These are phyloP conservation scores for Curvularia sp. DNA, from an alignment of 2,329 filamentous ascomycete genomes.

Conservation along the genomic window DNA sequence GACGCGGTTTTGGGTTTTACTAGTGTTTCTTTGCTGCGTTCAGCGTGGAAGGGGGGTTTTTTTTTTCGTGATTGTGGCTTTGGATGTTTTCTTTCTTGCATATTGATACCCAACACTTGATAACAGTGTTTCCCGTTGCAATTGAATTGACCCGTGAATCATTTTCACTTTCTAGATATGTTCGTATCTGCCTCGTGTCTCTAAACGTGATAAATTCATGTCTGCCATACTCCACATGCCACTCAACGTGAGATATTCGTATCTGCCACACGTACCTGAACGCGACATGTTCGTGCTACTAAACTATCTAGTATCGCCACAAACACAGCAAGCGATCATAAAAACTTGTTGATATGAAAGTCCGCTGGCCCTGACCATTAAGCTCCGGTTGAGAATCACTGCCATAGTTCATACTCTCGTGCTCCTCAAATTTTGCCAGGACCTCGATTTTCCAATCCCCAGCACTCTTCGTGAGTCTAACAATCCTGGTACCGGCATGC, in stretches of 20 bases:
- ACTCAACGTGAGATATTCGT: too few relatives aligned
- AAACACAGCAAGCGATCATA: constrained; percentile 75
- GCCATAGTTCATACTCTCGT: constrained; percentile 95
- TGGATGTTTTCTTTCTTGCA: too few relatives aligned
- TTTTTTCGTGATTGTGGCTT: too few relatives aligned
- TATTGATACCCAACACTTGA: too few relatives aligned
- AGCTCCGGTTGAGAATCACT: constrained; percentile 68
- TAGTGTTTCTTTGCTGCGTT: too few relatives aligned
- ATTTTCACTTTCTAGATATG: background rate
- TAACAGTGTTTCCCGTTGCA: too few relatives aligned
- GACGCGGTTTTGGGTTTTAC: too few relatives aligned
- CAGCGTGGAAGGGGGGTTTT: too few relatives aligned
- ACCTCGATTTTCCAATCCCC: constrained; percentile 67
- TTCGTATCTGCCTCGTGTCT: background rate
- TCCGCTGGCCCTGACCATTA: constrained; percentile 36
- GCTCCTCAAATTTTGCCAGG: constrained; percentile 77
- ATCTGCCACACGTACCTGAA: too few relatives aligned
- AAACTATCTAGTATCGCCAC: constrained; percentile 57
- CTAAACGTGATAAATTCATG: background rate
- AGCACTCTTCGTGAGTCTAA: constrained; percentile 52
- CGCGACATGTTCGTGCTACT: background rate
- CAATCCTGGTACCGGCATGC: constrained; percentile 82
- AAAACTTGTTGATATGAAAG: constrained; percentile 75
- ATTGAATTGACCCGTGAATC: too few relatives aligned
- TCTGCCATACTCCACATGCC: background rate